These are phyloP conservation scores for Quercus alba DNA, from an alignment of 306 rosid genomes.

Conservation along the genomic window DNA sequence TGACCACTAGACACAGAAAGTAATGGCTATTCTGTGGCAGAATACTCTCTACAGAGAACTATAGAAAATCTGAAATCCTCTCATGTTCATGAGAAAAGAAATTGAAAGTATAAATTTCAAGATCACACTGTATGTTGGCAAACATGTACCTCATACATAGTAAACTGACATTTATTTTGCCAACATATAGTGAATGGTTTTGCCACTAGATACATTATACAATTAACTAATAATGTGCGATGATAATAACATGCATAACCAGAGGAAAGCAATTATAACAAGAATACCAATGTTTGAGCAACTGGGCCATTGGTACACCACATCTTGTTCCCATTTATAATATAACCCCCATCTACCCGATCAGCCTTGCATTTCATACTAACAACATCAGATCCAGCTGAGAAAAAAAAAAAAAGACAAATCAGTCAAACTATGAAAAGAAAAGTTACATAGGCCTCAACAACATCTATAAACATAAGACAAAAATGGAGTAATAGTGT, in stretches of 20 bases:
- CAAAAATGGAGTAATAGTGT: slow-evolving; percentile 6
- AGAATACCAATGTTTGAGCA: slow-evolving; percentile 83
- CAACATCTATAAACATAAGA: slow-evolving; percentile 16
- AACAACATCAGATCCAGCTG: slow-evolving; percentile 99
- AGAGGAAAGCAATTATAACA: not conserved
- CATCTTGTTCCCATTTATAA: slow-evolving; percentile 93
- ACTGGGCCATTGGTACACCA: slow-evolving; percentile 97
- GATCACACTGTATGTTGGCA: not conserved
- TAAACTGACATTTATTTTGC: not conserved
- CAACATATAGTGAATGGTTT: not conserved
- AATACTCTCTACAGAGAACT: not conserved
- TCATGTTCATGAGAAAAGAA: not conserved
- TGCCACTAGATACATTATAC: not conserved
- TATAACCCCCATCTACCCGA: slow-evolving; percentile 76
- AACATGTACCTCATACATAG: not conserved
- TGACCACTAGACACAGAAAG: not conserved
- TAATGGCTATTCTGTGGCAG: not conserved
- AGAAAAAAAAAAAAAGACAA: slow-evolving; percentile 8
- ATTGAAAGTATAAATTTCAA: not conserved
- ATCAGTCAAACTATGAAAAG: slow-evolving; percentile 10
- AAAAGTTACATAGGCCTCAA: slow-evolving; percentile 6
- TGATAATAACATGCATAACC: not conserved
- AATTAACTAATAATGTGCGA: not conserved
- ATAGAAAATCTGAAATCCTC: not conserved
- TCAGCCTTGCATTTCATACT: slow-evolving; percentile 99